Percentiles rank a stretch among this genome's conserved stretches.
phyloP scores from a whole-genome alignment of 2,329 filamentous ascomycete species.

The Xylaria sp. region DNA sequence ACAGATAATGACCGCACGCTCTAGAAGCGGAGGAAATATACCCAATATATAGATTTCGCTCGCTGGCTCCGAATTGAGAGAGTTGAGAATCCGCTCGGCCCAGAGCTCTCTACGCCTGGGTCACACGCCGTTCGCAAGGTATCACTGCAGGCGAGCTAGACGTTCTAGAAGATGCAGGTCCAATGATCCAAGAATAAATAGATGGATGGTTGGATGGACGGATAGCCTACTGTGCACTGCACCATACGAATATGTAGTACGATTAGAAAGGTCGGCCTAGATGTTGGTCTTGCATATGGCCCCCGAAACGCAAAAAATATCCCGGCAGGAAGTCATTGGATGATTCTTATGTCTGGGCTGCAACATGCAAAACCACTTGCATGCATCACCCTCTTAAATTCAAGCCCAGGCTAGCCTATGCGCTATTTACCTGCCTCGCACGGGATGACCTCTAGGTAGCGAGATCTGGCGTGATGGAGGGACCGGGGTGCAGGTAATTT shows the following conservation, averaged over 20 bases:
- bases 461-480: constrained; percentile 9
- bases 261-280: constrained; percentile 22
- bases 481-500: constrained; percentile 24
- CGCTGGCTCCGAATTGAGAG: too few species aligned
- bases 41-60: background rate
- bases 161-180: constrained; percentile 4
- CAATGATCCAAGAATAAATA: background rate
- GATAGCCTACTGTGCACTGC: background rate
- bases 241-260: background rate
- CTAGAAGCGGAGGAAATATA: constrained; percentile 22
- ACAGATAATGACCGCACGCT: background rate
- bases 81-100: background rate
- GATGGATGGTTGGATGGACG: background rate
- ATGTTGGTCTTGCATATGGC: constrained; percentile 31
- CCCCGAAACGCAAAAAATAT: constrained; percentile 18
- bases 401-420: constrained; percentile 29
- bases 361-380: constrained; percentile 33
- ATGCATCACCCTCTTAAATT: constrained; percentile 15
- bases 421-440: constrained; percentile 4
- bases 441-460: constrained; percentile 11
- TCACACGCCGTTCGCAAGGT: background rate
- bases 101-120: background rate
- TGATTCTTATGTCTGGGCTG: constrained; percentile 12
- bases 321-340: constrained; percentile 28
- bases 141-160: background rate